Evolutionary conservation across 306 rosid genomes (phyloP).

Genomic region (Erythrophleum fordii): DNA sequence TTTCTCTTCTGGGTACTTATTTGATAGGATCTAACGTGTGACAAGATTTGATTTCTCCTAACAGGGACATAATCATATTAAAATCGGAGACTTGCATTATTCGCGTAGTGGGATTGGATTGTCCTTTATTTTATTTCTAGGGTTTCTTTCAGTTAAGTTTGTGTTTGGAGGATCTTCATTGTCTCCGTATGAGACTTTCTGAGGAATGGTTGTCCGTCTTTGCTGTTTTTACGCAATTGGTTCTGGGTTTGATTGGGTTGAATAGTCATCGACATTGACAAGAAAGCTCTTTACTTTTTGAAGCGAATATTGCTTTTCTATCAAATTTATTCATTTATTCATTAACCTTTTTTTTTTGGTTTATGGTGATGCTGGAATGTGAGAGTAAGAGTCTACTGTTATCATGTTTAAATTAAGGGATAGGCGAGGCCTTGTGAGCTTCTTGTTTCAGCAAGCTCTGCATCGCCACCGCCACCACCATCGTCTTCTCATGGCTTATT

Average conservation of each 20-base stretch:
- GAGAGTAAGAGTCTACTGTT: conserved; percentile 36
- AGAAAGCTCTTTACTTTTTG: neutral
- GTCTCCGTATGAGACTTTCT: conserved; percentile 12
- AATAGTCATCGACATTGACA: neutral
- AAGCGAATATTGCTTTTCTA: conserved; percentile 34
- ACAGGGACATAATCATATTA: neutral
- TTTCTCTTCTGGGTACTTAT: conserved; percentile 10
- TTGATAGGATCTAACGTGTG: neutral
- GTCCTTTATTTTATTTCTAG: neutral
- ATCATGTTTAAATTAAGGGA: conserved; percentile 52
- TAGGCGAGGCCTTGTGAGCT: conserved; percentile 37
- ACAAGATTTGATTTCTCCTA: conserved; percentile 8
- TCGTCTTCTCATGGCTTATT: conserved; percentile 44
- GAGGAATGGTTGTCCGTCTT: neutral
- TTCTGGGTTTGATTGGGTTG: conserved; percentile 21
- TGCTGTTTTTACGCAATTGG: conserved; percentile 19
- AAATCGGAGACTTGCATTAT: neutral
- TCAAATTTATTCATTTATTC: conserved; percentile 1
- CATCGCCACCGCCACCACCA: neutral
- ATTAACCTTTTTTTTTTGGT: conserved; percentile 14
- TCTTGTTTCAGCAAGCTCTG: conserved; percentile 42
- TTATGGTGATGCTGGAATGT: conserved; percentile 40
- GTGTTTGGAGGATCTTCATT: conserved; percentile 30
- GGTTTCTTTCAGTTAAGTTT: conserved; percentile 37
- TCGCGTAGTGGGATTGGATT: neutral